These are phyloP conservation scores for Epichloe sp. DNA, from an alignment of 2,329 filamentous ascomycete species.

Conservation along the genomic window DNA sequence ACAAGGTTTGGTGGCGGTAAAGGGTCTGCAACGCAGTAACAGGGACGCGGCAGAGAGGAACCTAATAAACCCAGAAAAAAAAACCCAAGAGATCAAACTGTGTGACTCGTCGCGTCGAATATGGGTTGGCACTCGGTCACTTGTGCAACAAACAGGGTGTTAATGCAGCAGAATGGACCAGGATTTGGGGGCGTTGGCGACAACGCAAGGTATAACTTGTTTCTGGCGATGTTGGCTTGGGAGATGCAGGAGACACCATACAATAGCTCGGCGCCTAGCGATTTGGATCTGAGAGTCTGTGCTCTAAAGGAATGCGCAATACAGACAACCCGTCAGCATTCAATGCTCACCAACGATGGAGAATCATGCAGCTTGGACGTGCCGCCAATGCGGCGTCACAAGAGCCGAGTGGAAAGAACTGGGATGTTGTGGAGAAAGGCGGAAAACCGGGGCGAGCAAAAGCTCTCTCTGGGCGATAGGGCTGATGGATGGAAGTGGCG, in stretches of 20 bases:
- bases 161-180: not conserved
- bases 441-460: not conserved
- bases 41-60: not conserved
- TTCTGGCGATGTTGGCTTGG: not conserved
- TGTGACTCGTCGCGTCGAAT: not conserved
- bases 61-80: not conserved
- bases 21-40: not conserved
- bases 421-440: constrained; percentile 1
- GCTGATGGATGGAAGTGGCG: not conserved
- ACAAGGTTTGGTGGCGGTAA: not conserved
- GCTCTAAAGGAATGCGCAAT: not conserved
- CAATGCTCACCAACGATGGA: not conserved
- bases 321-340: not conserved
- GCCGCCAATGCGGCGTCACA: not conserved
- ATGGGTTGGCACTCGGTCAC: not conserved
- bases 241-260: not conserved
- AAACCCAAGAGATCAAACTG: not conserved
- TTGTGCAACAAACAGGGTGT: not conserved
- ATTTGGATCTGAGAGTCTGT: not conserved
- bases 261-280: not conserved
- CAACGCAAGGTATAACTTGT: not conserved
- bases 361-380: not conserved
- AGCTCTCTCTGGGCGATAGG: not conserved
- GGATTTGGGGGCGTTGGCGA: not conserved
- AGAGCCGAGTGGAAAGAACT: not conserved